A percentile compares a stretch with the other conserved stretches of the same genome.
phyloP scores from a whole-genome alignment of 352 stramenopile genomes.

The Phytophthora tubulina region DNA sequence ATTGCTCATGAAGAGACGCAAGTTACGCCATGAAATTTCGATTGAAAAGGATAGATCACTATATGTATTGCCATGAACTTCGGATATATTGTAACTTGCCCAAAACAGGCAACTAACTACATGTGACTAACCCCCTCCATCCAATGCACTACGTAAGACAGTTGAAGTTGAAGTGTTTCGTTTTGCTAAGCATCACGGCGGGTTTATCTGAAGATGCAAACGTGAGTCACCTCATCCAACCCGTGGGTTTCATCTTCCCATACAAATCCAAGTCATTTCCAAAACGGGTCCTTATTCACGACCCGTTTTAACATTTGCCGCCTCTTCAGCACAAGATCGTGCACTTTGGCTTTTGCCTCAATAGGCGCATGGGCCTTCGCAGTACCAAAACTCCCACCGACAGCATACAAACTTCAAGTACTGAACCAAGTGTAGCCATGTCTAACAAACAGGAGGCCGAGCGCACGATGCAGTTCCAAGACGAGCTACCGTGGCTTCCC shows the following conservation, averaged over 20 bases:
- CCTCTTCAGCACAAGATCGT: conserved; percentile 31
- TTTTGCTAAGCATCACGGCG: conserved; percentile 32
- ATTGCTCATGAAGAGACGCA: conserved; percentile 19
- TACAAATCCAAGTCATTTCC: conserved; percentile 33
- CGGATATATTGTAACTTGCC: too few species aligned
- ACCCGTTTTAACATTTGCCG: conserved; percentile 19
- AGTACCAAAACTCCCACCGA: conserved; percentile 25
- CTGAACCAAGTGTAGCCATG: conserved; percentile 28
- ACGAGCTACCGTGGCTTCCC: conserved; percentile 93
- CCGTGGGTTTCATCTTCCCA: conserved; percentile 3
- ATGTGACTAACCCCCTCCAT: neutral
- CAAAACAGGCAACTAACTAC: neutral
- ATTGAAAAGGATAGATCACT: neutral
- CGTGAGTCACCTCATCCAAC: conserved; percentile 11
- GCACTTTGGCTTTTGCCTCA: conserved; percentile 38
- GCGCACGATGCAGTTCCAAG: conserved; percentile 84
- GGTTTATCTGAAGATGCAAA: neutral
- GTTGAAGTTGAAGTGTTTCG: conserved; percentile 27
- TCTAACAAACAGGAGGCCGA: conserved; percentile 38
- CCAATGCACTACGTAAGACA: conserved; percentile 6
- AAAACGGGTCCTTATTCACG: conserved; percentile 1
- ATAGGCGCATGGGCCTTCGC: conserved; percentile 32
- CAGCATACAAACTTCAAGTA: conserved; percentile 4
- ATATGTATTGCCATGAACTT: neutral
- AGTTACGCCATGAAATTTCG: neutral